These are phyloP conservation scores for Fusarium tuaranense DNA, from an alignment of 2,329 filamentous ascomycete species.

Conservation along the genomic window DNA sequence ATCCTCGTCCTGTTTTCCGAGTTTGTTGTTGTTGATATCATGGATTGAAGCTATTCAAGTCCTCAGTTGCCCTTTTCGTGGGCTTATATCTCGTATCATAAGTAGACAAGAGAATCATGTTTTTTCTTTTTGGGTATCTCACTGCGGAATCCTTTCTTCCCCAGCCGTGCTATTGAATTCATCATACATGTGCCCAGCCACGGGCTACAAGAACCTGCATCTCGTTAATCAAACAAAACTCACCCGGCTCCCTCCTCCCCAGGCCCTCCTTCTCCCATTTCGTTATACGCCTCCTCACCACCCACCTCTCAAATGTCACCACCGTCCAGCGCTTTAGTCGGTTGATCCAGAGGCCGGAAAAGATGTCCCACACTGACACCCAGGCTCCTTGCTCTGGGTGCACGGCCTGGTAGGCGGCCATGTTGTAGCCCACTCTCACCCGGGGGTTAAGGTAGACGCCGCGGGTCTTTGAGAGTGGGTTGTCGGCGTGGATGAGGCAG, in stretches of 20 bases:
- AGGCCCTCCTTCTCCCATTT: slow-evolving; percentile 53
- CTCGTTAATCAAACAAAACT: slow-evolving; percentile 69
- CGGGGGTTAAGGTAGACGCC: slow-evolving; percentile 78
- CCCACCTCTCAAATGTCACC: slow-evolving; percentile 46
- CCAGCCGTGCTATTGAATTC: neutral
- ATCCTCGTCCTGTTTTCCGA: neutral
- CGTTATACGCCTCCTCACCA: slow-evolving; percentile 53
- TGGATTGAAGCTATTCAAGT: neutral
- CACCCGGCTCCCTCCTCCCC: slow-evolving; percentile 57
- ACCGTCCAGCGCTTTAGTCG: slow-evolving; percentile 60
- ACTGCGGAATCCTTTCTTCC: neutral
- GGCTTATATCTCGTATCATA: neutral
- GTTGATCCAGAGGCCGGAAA: slow-evolving; percentile 70
- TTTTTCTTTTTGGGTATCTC: slow-evolving; percentile 29
- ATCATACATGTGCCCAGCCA: slow-evolving; percentile 68
- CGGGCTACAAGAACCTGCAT: slow-evolving; percentile 69
- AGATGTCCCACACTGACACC: slow-evolving; percentile 60
- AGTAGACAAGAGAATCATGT: neutral
- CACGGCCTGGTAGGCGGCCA: slow-evolving; percentile 62
- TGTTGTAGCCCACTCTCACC: slow-evolving; percentile 75
- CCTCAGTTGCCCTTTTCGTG: neutral
- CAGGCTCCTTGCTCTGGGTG: slow-evolving; percentile 55
- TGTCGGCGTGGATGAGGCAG: slow-evolving; percentile 81
- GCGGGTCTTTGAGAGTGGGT: slow-evolving; percentile 62
- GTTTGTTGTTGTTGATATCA: neutral